Evolutionary conservation across 2,329 filamentous ascomycete species (phyloP), one percentile per base, ranked within the genome.

Genomic region (Orbilia brochopaga): DNA sequence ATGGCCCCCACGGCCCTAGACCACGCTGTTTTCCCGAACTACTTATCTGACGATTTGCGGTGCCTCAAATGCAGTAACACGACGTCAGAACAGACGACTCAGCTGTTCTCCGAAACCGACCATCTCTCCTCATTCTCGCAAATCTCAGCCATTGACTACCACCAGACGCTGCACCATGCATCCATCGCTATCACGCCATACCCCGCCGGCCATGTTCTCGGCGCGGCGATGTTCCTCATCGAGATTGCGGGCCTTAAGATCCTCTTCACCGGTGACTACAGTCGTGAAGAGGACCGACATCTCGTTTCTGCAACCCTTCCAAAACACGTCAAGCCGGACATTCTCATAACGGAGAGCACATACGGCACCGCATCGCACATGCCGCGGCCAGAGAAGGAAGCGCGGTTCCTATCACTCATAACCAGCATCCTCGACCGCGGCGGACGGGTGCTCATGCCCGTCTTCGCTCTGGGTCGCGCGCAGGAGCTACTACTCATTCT

Each of bases 61-160:
- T 78, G n/a, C 57, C 53, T 69, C 6, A 13, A 32, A 83, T 84
- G 1, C 86, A 84, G 55, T 86, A 85, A 4, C 85, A 85, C 1
- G 85, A 87, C 76, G 85, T 86, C 74, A 83, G 85, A 74, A 85
- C 85, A 23, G 59, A 74, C 69, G 84, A 86, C 44, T 30, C 67
- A 72, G 60, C 87, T 97, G 51, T 99, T 97, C 79, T 97, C 91
- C 0, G 94, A 99, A 80, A 89, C 93, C 76, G 94, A 99, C 78
- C 92, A 97, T 80, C 84, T 96, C 27, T 92, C 91, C 74, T 97
- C 93, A 0, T 93, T 97, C 70, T 90, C 92, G 10, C 86, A 90
- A 79, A 99, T 99, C 77, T 93, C 99, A 80, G 93, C 94, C 11
- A 97, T 99, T 77, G 93, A 97, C 79, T 99, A 97, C 81, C 90